These are phyloP conservation scores for Esteya vermicola DNA, from an alignment of 2,329 filamentous ascomycete genomes.

Conservation along the genomic window DNA sequence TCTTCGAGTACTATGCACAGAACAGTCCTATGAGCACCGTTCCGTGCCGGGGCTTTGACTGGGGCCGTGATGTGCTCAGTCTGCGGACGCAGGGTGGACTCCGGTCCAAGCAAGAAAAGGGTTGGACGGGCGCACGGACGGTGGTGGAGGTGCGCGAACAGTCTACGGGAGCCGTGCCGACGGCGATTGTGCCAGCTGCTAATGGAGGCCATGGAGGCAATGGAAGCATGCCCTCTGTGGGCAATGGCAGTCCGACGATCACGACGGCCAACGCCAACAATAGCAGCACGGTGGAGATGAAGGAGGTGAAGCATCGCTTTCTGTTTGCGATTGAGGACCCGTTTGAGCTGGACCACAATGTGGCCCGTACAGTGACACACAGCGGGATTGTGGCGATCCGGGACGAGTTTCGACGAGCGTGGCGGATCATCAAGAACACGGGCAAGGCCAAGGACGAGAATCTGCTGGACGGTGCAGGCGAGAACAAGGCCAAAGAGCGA, in stretches of 20 bases:
- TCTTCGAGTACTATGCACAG: conserved; percentile 77
- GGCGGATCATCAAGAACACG: conserved; percentile 49
- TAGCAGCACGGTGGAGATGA: conserved; percentile 26
- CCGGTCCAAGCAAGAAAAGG: conserved; percentile 60
- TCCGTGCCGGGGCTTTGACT: conserved; percentile 52
- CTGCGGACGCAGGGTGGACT: conserved; percentile 59
- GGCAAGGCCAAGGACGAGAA: conserved; percentile 30
- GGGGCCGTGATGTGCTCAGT: conserved; percentile 67
- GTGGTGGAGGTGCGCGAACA: conserved; percentile 37
- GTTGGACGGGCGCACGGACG: conserved; percentile 74
- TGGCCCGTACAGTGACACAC: conserved; percentile 74
- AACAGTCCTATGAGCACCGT: conserved; percentile 36
- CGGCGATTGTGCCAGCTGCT: no score
- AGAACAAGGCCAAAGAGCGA: conserved; percentile 19
- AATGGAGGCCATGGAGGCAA: no score
- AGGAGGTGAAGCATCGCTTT: conserved; percentile 66
- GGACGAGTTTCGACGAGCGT: conserved; percentile 72
- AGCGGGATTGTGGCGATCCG: conserved; percentile 68
- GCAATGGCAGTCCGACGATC: no score
- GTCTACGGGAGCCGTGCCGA: conserved; percentile 13
- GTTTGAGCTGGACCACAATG: conserved; percentile 78
- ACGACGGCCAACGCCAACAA: conserved; percentile 13
- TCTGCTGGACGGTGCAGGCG: conserved; percentile 34
- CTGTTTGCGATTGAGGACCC: conserved; percentile 86
- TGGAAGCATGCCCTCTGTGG: no score